phyloP scores from a whole-genome alignment of 345 rosid species.

The Brassica rapa region DNA sequence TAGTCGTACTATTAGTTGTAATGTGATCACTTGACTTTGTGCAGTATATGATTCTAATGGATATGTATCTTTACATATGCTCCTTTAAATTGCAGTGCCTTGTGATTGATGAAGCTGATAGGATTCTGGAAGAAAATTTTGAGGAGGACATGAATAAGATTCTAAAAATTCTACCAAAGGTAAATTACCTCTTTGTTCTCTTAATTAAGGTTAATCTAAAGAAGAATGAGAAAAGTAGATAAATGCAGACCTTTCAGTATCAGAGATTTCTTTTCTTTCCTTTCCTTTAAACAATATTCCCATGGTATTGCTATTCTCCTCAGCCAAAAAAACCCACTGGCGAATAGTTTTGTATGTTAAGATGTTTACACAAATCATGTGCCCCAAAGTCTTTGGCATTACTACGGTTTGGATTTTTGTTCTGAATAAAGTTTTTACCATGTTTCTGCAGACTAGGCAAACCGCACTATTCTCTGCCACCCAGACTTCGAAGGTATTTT shows the following conservation, averaged over 20 bases:
- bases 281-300: background rate
- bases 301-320: slow-evolving; percentile 8
- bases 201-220: background rate
- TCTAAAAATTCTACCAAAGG: slow-evolving; percentile 85
- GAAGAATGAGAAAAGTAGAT: slow-evolving; percentile 2
- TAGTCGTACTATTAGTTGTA: background rate
- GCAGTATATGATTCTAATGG: slow-evolving; percentile 8
- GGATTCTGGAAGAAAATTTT: slow-evolving; percentile 97
- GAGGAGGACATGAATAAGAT: slow-evolving; percentile 99
- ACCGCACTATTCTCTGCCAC: slow-evolving; percentile 98
- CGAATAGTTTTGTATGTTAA: background rate
- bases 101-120: slow-evolving; percentile 93
- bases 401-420: slow-evolving; percentile 5
- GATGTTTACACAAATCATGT: slow-evolving; percentile 5
- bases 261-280: background rate
- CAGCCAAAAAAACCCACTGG: slow-evolving; percentile 7
- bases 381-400: background rate
- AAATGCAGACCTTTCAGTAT: slow-evolving; percentile 1
- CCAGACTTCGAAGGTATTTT: slow-evolving; percentile 83
- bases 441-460: slow-evolving; percentile 84
- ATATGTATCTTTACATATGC: background rate
- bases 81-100: slow-evolving; percentile 67
- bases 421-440: slow-evolving; percentile 31
- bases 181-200: slow-evolving; percentile 29
- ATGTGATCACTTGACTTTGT: background rate